These are phyloP conservation scores for Epichloe brachyelytri DNA, from an alignment of 2,329 filamentous ascomycete species.

Conservation along the genomic window DNA sequence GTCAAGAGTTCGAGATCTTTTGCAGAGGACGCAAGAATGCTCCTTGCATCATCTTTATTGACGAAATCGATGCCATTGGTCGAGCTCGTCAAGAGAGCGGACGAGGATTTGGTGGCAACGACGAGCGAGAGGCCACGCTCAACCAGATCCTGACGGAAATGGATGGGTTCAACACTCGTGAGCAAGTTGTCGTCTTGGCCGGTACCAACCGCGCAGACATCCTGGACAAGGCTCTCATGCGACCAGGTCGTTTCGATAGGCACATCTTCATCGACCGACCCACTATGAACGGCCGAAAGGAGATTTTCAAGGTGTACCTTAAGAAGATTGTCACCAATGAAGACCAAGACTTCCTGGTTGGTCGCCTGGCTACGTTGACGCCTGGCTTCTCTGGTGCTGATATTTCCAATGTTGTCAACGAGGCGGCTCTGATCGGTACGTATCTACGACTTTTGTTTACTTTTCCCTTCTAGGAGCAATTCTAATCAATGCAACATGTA, in stretches of 20 bases:
- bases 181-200: conserved; percentile 92
- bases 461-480: not conserved
- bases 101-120: conserved; percentile 67
- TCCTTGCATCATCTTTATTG: conserved; percentile 98
- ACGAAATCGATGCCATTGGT: conserved; percentile 97
- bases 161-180: conserved; percentile 96
- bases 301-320: conserved; percentile 91
- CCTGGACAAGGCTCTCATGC: conserved; percentile 89
- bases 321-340: conserved; percentile 90
- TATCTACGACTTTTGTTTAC: conserved; percentile 19
- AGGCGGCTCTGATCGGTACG: conserved; percentile 89
- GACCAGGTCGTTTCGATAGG: conserved; percentile 90
- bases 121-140: conserved; percentile 90
- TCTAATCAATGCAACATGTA: conserved; percentile 23
- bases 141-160: conserved; percentile 99
- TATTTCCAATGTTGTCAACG: conserved; percentile 97
- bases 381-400: conserved; percentile 96
- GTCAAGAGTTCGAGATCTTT: conserved; percentile 87
- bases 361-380: conserved; percentile 80
- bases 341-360: conserved; percentile 75
- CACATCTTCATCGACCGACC: conserved; percentile 92
- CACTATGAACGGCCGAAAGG: conserved; percentile 91
- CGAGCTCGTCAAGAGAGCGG: conserved; percentile 74
- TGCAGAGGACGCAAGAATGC: conserved; percentile 84
- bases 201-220: conserved; percentile 94